Base-by-base conservation (phyloP, 179 eudicot genomes). In the Gypsophila paniculata region DNA sequence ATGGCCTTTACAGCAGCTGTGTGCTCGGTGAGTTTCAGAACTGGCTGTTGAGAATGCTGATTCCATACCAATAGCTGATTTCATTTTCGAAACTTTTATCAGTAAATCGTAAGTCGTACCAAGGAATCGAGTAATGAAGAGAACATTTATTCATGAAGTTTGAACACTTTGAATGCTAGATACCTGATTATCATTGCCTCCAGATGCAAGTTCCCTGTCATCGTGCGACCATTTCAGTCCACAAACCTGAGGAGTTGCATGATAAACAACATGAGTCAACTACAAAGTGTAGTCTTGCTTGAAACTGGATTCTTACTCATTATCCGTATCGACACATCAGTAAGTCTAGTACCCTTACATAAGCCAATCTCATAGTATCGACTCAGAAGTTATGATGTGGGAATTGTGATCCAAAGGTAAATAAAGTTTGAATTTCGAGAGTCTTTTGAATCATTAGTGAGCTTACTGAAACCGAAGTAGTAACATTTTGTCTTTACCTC, bases 171-270 rank as follows among this genome's bases (percentile, higher is more conserved):
- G 34, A 29, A 29, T 29, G 34, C 34, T 29, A 29, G 29, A 1
- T 76, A 90, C 97, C 96, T 90, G 98, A 79, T 94, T 94, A 78
- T 94, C 99, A 61, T 94, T 94, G 72, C 99, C 99, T 22, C 99
- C 99, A 6, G 99, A 94, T 34, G 99, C 99, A 66, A 94, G 97
- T 75, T 94, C 99, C 53, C 97, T 82, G 70, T 94, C 99, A 78
- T 94, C 99, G 74, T 89, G 96, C 70, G 99, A 94, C 99, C 99
- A 91, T 78, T 94, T 94, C n/a, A 94, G 75, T 48, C 99, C 99
- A 66, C 97, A 94, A 14, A 93, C 98, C 98, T 93, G 76, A 70
- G 51, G 59, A 46, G 46, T 72, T n/a, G 36, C 66, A 78, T 17
- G 14, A 11, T 23, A 12, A 22, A 22, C 1, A 8, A 38, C 12